A percentile compares a stretch with the other conserved stretches of the same genome.
Conservation (phyloP, 495 filamentous ascomycete genomes). For the Penicillium lagena region DNA sequence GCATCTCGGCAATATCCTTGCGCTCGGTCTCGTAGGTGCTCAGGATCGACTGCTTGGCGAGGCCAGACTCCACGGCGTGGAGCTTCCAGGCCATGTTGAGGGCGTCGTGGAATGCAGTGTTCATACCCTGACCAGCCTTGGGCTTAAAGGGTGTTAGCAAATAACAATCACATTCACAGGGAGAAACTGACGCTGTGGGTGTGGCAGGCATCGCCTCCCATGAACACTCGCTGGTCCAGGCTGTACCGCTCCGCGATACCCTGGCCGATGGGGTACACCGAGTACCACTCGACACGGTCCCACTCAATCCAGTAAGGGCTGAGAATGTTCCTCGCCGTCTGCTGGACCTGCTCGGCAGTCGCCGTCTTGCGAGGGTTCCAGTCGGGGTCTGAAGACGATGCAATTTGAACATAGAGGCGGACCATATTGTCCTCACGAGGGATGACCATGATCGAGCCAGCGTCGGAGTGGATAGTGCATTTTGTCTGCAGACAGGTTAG, state of each 20-base stretch:
- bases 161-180: neutral
- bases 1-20: constrained; percentile 58
- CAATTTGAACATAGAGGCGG: constrained; percentile 70
- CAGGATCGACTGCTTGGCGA: constrained; percentile 53
- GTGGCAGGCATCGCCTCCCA: constrained; percentile 60
- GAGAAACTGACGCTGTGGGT: constrained; percentile 52
- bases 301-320: constrained; percentile 50
- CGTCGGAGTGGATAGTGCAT: constrained; percentile 67
- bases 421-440: constrained; percentile 76
- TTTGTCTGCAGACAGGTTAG: constrained; percentile 62
- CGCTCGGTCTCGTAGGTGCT: constrained; percentile 68
- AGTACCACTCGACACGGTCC: constrained; percentile 54
- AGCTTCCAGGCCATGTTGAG: constrained; percentile 82
- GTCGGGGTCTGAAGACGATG: constrained; percentile 55
- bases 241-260: constrained; percentile 57
- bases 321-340: constrained; percentile 57
- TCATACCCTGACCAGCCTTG: constrained; percentile 57
- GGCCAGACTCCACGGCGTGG: constrained; percentile 56
- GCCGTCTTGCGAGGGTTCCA: constrained; percentile 46
- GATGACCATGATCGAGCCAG: constrained; percentile 71
- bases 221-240: constrained; percentile 50
- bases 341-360: constrained; percentile 54
- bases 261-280: constrained; percentile 58
- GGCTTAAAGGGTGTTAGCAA: constrained; percentile 40
- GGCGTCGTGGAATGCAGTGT: constrained; percentile 47